Base-by-base conservation (phyloP, 768 basidiomycete genomes). In the Suillus lakei region DNA sequence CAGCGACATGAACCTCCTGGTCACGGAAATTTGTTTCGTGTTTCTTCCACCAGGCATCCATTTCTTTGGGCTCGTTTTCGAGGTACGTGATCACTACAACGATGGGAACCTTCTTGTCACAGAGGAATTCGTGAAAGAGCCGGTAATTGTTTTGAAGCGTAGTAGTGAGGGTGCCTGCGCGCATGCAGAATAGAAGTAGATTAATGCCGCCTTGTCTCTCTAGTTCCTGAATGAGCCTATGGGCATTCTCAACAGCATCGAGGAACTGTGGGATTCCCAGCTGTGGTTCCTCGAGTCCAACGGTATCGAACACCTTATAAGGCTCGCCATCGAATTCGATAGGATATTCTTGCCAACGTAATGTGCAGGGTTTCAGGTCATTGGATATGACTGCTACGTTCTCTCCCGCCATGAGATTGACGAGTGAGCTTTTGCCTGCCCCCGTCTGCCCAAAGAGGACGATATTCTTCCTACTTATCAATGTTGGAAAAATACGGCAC, bases 371-470 rank as follows among this genome's bases (percentile, higher is more conserved):
- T 0, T 68, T 61, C 0, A 78, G 74, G 9, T 73, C 68, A 9
- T 67, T 69, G 44, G 75, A 76, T 23, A 76, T 75, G 30, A 58
- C 32, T 32, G 75, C 75, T 18, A 76, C 21, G 2, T 64, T 13
- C 28, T 26, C 12, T 15, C 61, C 73, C 12, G 75, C 74, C 61
- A 78, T 75, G 26, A 76, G 73, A 39, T 78, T 76, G 62, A 76
- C 69, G 32, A 76, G 71, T 1, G 73, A 70, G 54, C 75, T 75
- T 60, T 78, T 76, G 7, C 75, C 76, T n/a, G 74, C 66, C 23
- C 82, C 80, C 1, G 78, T 73, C 65, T 81, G 80, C 5, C 82
- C 82, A 48, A 83, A 82, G 23, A 84, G 64, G 3, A 84, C 69
- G 46, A 83, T 70, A 43, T 83, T 83, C 39, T 72, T 54, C 2